phyloP scores from a whole-genome alignment of 805 yeast genomes.

The Barnettozyma californica region DNA sequence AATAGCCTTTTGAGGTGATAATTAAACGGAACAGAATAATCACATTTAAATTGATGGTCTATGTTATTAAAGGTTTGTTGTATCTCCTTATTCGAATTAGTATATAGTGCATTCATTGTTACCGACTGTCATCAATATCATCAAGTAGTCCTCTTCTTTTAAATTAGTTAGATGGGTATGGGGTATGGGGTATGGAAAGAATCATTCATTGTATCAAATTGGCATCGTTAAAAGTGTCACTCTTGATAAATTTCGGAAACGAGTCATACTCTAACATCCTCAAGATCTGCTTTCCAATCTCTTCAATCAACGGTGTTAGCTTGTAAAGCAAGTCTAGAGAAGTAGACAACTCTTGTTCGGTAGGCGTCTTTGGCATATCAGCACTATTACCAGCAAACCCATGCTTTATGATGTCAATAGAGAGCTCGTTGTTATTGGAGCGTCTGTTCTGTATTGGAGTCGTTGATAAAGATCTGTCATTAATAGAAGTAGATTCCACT shows the following conservation, averaged over 20 bases:
- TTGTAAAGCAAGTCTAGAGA: conserved; percentile 33
- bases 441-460: conserved; percentile 5
- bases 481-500: not conserved
- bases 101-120: too few species aligned
- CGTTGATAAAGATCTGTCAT: not conserved
- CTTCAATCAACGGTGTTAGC: conserved; percentile 40
- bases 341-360: conserved; percentile 28
- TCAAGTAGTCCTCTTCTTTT: too few species aligned
- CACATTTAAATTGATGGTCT: too few species aligned
- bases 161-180: too few species aligned
- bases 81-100: too few species aligned
- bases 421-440: conserved; percentile 17
- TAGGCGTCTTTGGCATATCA: conserved; percentile 26
- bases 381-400: not conserved
- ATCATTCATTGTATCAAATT: not conserved
- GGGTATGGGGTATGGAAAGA: too few species aligned
- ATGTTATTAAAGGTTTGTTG: too few species aligned
- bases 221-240: conserved; percentile 34
- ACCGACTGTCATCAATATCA: too few species aligned
- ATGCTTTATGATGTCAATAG: conserved; percentile 14
- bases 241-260: conserved; percentile 57
- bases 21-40: too few species aligned
- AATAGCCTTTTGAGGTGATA: too few species aligned
- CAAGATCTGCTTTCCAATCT: conserved; percentile 45
- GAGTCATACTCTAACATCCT: conserved; percentile 69